Evolutionary conservation across 352 stramenopile genomes (phyloP), one percentile per base, ranked within the genome.

Genomic region (Phytophthora podocarpi): DNA sequence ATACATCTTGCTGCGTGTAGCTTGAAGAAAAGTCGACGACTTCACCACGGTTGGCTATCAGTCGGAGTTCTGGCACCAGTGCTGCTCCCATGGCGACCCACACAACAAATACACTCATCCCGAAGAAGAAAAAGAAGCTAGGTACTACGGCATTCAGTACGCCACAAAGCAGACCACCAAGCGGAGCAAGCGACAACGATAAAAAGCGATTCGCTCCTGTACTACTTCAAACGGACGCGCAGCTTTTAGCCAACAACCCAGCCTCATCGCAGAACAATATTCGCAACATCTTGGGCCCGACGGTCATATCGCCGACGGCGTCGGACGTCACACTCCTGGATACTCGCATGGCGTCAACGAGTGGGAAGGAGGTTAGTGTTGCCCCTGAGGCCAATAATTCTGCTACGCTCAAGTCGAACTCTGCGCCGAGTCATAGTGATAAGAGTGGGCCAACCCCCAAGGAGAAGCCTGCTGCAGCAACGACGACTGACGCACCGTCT

Each of bases 221-320:
- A 13, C 51, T 82, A n/a, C 53, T 89, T 37, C 67, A 74, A 72
- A 32, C 37, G n/a, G 58, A 66, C 24, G 9, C 26, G 16, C 48
- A 59, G 10, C 24, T 42, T 50, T 48, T 41, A 31, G 24, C 42
- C 16, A 76, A 55, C 31, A 87, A 89, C 53, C 50, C 79, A 30
- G 81, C 79, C 6, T 92, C 80, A 12, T 75, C 74, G n/a, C 67
- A 83, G n/a, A 90, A 90, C 70, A 86, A 90, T 43, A 92, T 92
- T 52, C 79, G 80, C 28, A 90, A 92, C 39, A 92, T 92, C 53
- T 70, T 90, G 5, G 75, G 77, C 4, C 83, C 83, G 9, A 85
- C 74, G 5, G 53, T 87, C 28, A 27, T 73, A 21, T 87, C 82
- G 27, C 75, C 76, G 13, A 84, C 35, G 18, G 67, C 79, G 5